Evolutionary conservation across 768 basidiomycete species (phyloP).

Genomic region (Lactifluus volemus): DNA sequence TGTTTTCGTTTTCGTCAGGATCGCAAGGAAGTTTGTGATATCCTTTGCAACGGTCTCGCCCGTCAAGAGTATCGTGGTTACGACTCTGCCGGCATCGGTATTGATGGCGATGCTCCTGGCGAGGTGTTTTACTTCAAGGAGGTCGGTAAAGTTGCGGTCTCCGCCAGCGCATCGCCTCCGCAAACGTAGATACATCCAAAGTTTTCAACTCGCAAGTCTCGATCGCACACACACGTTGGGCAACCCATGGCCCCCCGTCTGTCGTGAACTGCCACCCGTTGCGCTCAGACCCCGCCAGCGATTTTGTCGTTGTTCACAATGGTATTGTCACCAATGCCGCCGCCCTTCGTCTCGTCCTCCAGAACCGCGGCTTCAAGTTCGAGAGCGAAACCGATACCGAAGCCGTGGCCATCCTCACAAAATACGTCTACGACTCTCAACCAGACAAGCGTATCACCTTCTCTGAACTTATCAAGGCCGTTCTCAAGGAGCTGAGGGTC

Average conservation of each 20-base stretch:
- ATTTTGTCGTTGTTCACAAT: constrained; percentile 95
- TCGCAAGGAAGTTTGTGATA: constrained; percentile 70
- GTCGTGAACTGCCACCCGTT: constrained; percentile 92
- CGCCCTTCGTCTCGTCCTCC: constrained; percentile 84
- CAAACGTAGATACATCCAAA: constrained; percentile 65
- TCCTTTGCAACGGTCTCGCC: constrained; percentile 82
- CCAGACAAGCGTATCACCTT: constrained; percentile 79
- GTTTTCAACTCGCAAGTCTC: constrained; percentile 80
- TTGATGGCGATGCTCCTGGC: constrained; percentile 84
- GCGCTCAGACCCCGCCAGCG: constrained; percentile 66
- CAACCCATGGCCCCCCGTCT: constrained; percentile 90
- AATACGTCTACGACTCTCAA: constrained; percentile 95
- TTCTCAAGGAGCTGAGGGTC: constrained; percentile 99
- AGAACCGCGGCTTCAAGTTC: constrained; percentile 93
- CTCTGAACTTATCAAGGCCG: constrained; percentile 88
- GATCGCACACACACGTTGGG: constrained; percentile 99
- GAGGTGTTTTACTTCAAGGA: constrained; percentile 87
- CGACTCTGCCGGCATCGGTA: constrained; percentile 84
- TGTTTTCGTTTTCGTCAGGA: neutral
- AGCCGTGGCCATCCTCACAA: constrained; percentile 89
- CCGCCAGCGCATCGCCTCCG: constrained; percentile 76
- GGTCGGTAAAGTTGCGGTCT: constrained; percentile 94
- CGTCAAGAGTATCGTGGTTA: constrained; percentile 98
- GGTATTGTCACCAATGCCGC: constrained; percentile 95
- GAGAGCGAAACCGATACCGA: constrained; percentile 97